These are phyloP conservation scores for Aspergillus biplanus DNA, from an alignment of 495 filamentous ascomycete genomes.

Conservation along the genomic window DNA sequence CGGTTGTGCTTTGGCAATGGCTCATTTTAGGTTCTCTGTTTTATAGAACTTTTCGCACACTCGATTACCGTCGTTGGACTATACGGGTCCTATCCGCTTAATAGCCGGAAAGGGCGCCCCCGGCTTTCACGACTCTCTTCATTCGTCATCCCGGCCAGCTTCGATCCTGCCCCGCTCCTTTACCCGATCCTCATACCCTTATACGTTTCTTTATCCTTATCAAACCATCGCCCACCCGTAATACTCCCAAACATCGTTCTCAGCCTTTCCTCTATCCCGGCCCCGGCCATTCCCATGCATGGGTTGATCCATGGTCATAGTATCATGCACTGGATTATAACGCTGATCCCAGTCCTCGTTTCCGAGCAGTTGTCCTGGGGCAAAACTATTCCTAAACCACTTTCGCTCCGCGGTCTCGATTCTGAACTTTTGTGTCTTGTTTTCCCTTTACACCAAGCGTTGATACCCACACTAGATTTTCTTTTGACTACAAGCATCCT, in stretches of 20 bases:
- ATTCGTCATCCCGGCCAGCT: conserved; percentile 66
- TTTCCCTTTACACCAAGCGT: conserved; percentile 84
- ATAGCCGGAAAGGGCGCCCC: conserved; percentile 36
- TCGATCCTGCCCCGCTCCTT: conserved; percentile 89
- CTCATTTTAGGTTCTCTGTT: conserved; percentile 11
- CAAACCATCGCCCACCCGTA: conserved; percentile 53
- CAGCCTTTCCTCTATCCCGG: conserved; percentile 76
- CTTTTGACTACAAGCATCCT: conserved; percentile 87
- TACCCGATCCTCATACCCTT: conserved; percentile 81
- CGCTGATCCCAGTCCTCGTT: conserved; percentile 61
- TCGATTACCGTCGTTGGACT: conserved; percentile 43
- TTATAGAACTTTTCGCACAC: conserved; percentile 54
- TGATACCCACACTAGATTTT: conserved; percentile 72
- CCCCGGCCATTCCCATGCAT: conserved; percentile 67
- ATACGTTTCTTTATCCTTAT: conserved; percentile 77
- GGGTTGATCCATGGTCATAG: conserved; percentile 57
- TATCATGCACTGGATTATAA: conserved; percentile 72
- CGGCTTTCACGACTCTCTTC: conserved; percentile 34
- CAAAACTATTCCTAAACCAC: conserved; percentile 32
- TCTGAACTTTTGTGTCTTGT: conserved; percentile 68
- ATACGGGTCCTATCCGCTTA: conserved; percentile 49
- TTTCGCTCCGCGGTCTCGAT: conserved; percentile 49
- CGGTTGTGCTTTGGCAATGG: conserved; percentile 2
- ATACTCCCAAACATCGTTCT: conserved; percentile 82
- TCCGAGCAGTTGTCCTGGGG: conserved; percentile 48